These are phyloP conservation scores for Pythium sukuiense DNA, from an alignment of 352 stramenopile genomes.

Conservation along the genomic window DNA sequence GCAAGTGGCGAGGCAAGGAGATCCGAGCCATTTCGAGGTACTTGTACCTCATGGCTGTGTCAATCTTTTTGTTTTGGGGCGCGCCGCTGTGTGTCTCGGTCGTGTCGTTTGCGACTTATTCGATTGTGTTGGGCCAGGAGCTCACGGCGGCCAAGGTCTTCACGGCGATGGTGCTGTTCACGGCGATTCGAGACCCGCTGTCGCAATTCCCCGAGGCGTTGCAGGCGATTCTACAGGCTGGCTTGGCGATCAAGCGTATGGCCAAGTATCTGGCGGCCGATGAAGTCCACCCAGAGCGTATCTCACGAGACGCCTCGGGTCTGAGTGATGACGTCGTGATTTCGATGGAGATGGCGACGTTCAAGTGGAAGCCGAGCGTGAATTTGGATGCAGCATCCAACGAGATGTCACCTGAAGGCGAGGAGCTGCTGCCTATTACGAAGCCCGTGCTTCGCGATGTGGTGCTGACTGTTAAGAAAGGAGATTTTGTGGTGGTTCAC, in stretches of 20 bases:
- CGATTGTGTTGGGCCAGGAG: constrained; percentile 30
- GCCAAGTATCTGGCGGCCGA: constrained; percentile 9
- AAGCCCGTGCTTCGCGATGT: too few relatives aligned
- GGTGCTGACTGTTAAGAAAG: constrained; percentile 25
- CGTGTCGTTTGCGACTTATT: constrained; percentile 35
- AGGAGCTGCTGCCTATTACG: too few relatives aligned
- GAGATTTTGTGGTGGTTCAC: constrained; percentile 55
- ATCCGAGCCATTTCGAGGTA: constrained; percentile 57
- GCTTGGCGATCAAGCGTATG: constrained; percentile 24
- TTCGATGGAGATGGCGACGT: too few relatives aligned
- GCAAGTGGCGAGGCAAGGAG: constrained; percentile 55
- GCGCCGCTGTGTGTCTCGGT: constrained; percentile 30
- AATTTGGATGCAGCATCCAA: too few relatives aligned
- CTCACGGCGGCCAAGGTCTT: constrained; percentile 41
- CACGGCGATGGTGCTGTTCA: constrained; percentile 33
- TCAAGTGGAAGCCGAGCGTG: too few relatives aligned
- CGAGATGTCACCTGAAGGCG: too few relatives aligned
- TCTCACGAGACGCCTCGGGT: too few relatives aligned
- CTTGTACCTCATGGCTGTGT: constrained; percentile 57
- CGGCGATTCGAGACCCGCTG: constrained; percentile 27
- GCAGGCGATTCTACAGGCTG: constrained; percentile 24
- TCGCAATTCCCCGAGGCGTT: constrained; percentile 18
- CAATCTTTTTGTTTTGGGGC: constrained; percentile 50
- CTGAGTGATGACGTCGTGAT: too few relatives aligned
- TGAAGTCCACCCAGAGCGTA: too few relatives aligned